These are phyloP conservation scores for Mucor saturninus DNA, from an alignment of 371 early-diverging fungal genomes.

Conservation along the genomic window DNA sequence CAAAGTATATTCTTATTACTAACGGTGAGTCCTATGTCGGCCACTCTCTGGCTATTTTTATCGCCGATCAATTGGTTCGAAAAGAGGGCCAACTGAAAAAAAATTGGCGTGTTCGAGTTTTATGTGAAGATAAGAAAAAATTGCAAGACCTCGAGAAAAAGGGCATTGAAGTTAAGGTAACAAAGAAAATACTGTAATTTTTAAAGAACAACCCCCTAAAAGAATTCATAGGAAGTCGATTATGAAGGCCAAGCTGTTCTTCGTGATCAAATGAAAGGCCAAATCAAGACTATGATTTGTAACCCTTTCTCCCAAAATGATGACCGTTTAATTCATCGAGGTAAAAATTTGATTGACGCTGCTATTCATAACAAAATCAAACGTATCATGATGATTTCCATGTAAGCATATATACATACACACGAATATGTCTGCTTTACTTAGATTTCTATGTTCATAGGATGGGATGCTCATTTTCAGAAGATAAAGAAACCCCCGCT, in stretches of 20 bases:
- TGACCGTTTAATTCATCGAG: constrained; percentile 1
- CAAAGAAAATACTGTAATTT: not conserved
- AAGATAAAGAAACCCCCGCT: not conserved
- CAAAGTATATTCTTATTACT: constrained; percentile 25
- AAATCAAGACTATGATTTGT: constrained; percentile 16
- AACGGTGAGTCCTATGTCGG: constrained; percentile 24
- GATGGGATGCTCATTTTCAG: not conserved
- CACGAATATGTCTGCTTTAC: not conserved
- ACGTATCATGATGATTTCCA: constrained; percentile 21
- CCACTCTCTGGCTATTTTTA: constrained; percentile 15
- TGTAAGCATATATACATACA: constrained; percentile 4
- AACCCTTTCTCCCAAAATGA: constrained; percentile 2
- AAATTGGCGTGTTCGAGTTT: constrained; percentile 15
- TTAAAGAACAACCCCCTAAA: not conserved
- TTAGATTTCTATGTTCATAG: not conserved
- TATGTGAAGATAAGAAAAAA: constrained; percentile 10
- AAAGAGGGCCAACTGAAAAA: constrained; percentile 1
- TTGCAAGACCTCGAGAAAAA: constrained; percentile 13
- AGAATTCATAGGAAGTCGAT: constrained; percentile 12
- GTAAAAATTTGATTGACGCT: constrained; percentile 13
- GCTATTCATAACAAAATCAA: constrained; percentile 13
- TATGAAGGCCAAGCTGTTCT: constrained; percentile 18
- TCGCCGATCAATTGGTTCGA: constrained; percentile 17
- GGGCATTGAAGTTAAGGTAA: constrained; percentile 25
- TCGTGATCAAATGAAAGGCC: constrained; percentile 7